These are phyloP conservation scores for Psophocarpus tetragonolobus DNA, from an alignment of 306 rosid species.

Conservation along the genomic window DNA sequence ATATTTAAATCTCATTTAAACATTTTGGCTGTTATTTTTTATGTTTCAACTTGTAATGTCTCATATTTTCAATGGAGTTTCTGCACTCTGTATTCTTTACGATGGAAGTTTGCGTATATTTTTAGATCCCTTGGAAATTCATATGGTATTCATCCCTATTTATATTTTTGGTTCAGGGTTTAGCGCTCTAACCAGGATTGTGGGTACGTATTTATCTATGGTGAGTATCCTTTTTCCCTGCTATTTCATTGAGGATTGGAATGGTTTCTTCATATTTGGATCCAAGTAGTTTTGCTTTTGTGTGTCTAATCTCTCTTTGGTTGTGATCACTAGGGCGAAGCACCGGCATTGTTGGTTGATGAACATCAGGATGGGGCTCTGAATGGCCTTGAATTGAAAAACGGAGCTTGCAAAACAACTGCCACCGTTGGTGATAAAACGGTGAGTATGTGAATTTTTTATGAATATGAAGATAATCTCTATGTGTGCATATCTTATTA, in stretches of 20 bases:
- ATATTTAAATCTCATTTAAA: conserved; percentile 28
- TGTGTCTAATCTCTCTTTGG: conserved; percentile 35
- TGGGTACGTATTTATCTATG: conserved; percentile 56
- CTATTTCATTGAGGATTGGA: conserved; percentile 11
- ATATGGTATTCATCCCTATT: conserved; percentile 37
- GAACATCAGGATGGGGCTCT: conserved; percentile 56
- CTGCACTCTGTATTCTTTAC: not conserved
- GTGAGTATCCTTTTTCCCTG: conserved; percentile 46
- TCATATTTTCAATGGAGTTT: not conserved
- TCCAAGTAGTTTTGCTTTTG: conserved; percentile 32
- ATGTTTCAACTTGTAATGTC: conserved; percentile 17
- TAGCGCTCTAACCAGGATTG: conserved; percentile 38
- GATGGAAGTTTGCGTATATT: conserved; percentile 25
- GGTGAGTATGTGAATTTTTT: conserved; percentile 55
- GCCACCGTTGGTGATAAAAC: conserved; percentile 58
- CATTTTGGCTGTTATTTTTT: conserved; percentile 6
- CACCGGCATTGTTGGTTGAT: conserved; percentile 74
- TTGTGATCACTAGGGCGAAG: conserved; percentile 76
- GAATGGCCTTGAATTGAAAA: conserved; percentile 59
- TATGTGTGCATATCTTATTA: conserved; percentile 23
- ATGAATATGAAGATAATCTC: conserved; percentile 26
- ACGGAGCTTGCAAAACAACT: conserved; percentile 50
- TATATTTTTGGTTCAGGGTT: conserved; percentile 59
- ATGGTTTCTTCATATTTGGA: conserved; percentile 32
- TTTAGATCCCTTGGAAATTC: conserved; percentile 44